phyloP scores from a whole-genome alignment of 1,284 basidiomycete species.

The Moesziomyces sp. region DNA sequence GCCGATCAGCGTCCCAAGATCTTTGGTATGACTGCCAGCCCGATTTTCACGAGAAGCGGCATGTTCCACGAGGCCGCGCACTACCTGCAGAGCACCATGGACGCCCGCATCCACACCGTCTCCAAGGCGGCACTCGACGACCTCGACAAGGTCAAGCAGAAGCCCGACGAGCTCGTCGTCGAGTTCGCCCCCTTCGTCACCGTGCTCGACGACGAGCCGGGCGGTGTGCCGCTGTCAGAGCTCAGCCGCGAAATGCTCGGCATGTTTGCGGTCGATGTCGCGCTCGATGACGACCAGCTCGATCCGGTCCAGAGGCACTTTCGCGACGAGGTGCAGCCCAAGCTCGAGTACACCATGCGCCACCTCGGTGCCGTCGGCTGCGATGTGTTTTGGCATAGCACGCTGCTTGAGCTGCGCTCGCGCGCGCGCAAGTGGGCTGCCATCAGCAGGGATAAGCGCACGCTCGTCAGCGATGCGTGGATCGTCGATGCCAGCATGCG shows the following conservation, averaged over 20 bases:
- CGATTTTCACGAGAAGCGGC: conserved; percentile 28
- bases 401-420: conserved; percentile 27
- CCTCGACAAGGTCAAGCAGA: conserved; percentile 32
- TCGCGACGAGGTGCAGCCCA: conserved; percentile 29
- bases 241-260: conserved; percentile 21
- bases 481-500: conserved; percentile 22
- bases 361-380: conserved; percentile 44
- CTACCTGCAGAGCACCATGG: conserved; percentile 42
- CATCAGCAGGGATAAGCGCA: conserved; percentile 10
- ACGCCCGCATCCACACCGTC: conserved; percentile 50
- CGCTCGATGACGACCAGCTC: conserved; percentile 3
- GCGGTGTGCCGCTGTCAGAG: conserved; percentile 5
- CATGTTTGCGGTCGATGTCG: conserved; percentile 5
- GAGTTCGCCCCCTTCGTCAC: conserved; percentile 42
- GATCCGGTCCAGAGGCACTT: conserved; percentile 22
- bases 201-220: conserved; percentile 9
- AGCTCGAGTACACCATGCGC: conserved; percentile 38
- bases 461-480: conserved; percentile 36
- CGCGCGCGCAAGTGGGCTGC: conserved; percentile 23
- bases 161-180: conserved; percentile 47
- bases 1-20: conserved; percentile 43
- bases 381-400: conserved; percentile 53
- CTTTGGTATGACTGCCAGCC: conserved; percentile 60
- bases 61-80: conserved; percentile 24
- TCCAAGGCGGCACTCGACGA: conserved; percentile 19